Evolutionary conservation across 2,329 filamentous ascomycete species (phyloP).

Genomic region (Verticillium zaregamsianum): DNA sequence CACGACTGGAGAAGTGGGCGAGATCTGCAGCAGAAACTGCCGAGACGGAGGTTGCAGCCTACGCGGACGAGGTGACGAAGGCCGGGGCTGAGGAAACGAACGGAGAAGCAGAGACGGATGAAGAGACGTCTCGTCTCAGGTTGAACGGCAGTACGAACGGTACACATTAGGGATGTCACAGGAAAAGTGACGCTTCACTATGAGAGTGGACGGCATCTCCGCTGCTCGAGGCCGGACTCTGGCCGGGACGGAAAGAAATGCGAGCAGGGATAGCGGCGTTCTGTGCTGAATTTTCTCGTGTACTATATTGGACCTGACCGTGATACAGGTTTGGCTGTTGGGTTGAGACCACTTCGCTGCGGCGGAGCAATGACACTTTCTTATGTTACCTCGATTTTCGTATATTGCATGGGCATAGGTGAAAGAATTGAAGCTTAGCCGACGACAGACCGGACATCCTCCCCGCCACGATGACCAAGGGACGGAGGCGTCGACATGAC

Average conservation of each 20-base stretch:
- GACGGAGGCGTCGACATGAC: too few relatives aligned
- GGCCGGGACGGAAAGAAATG: background rate
- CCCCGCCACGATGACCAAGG: too few relatives aligned
- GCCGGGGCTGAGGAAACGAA: conserved; percentile 5
- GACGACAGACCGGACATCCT: too few relatives aligned
- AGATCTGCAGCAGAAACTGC: conserved; percentile 32
- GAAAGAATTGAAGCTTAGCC: too few relatives aligned
- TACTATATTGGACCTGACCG: background rate
- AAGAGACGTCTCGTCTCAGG: conserved; percentile 1
- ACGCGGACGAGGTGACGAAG: conserved; percentile 22
- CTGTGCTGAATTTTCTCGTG: background rate
- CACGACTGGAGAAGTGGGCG: conserved; percentile 67
- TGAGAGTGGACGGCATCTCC: background rate
- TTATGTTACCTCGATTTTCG: background rate
- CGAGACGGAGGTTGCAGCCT: conserved; percentile 25
- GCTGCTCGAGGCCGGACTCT: background rate
- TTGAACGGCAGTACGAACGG: conserved; percentile 13
- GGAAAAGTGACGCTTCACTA: background rate
- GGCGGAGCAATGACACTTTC: background rate
- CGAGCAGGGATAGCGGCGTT: background rate
- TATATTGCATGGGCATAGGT: too few relatives aligned
- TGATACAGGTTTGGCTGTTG: background rate
- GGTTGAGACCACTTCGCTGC: background rate
- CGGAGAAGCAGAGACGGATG: background rate
- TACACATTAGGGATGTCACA: background rate